Conservation (phyloP, 768 basidiomycete species). For the Leccinum boreale region DNA sequence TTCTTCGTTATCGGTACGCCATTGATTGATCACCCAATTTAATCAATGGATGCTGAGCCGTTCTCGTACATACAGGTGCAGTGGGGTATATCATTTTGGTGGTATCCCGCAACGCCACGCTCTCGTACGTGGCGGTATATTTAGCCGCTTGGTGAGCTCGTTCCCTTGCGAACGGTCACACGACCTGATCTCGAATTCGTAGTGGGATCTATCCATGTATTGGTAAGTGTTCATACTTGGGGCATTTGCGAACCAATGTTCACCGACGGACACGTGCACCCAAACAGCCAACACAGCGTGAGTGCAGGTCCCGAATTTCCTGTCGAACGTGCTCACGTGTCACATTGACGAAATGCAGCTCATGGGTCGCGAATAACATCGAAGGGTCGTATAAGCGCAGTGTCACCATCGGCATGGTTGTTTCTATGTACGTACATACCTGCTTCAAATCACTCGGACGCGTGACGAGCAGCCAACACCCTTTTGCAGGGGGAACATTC, state of each 20-base stretch:
- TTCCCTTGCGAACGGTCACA: background rate
- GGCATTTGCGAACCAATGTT: background rate
- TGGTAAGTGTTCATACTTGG: constrained; percentile 39
- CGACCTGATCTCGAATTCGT: background rate
- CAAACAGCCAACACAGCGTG: constrained; percentile 57
- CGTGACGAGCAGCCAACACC: background rate
- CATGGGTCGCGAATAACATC: constrained; percentile 66
- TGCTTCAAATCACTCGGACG: background rate
- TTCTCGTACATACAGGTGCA: constrained; percentile 35
- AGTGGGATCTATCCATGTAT: constrained; percentile 77
- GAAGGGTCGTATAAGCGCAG: constrained; percentile 77
- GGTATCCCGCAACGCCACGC: constrained; percentile 52
- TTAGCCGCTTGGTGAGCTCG: constrained; percentile 59
- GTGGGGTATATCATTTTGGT: constrained; percentile 72
- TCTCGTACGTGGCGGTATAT: constrained; percentile 73
- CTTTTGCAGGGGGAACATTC: constrained; percentile 61
- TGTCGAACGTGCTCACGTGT: background rate
- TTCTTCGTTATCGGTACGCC: constrained; percentile 28
- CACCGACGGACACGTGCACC: background rate
- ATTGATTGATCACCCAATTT: background rate
- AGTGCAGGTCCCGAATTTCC: constrained; percentile 10
- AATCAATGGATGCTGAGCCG: background rate
- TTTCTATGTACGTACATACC: constrained; percentile 48
- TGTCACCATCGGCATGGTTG: constrained; percentile 67
- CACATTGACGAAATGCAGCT: constrained; percentile 23